Conservation (phyloP, 306 rosid genomes). For the Acmispon strigosus region DNA sequence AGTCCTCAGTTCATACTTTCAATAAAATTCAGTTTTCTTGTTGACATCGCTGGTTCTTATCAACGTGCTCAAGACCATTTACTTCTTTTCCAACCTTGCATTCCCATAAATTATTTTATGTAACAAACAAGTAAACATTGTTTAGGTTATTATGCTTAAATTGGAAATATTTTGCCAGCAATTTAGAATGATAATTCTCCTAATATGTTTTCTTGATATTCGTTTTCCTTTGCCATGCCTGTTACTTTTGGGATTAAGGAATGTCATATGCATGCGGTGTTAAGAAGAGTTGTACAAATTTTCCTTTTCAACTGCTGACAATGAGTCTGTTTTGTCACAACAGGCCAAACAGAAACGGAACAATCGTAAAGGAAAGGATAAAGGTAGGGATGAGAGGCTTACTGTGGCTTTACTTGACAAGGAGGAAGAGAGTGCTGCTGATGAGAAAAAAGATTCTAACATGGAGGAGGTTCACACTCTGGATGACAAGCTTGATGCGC, state of each 20-base stretch:
- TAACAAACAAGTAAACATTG: neutral
- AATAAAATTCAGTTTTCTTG: too few species aligned
- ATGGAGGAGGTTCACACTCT: slow-evolving; percentile 48
- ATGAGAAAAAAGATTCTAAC: slow-evolving; percentile 43
- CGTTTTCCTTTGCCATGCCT: slow-evolving; percentile 3
- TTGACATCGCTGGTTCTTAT: too few species aligned
- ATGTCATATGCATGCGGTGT: neutral
- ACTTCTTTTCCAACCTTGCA: neutral
- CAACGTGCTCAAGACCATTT: neutral
- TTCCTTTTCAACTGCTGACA: slow-evolving; percentile 11
- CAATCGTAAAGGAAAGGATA: slow-evolving; percentile 81
- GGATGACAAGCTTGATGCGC: slow-evolving; percentile 52
- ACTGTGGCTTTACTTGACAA: slow-evolving; percentile 34
- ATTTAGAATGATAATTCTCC: neutral
- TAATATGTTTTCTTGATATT: slow-evolving; percentile 1
- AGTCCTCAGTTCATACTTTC: too few species aligned
- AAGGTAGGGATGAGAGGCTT: slow-evolving; percentile 69
- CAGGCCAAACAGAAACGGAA: slow-evolving; percentile 94
- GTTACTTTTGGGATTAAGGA: neutral
- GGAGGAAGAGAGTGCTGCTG: slow-evolving; percentile 33
- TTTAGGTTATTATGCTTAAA: neutral
- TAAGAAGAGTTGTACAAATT: neutral
- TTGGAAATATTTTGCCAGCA: neutral
- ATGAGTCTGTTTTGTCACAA: slow-evolving; percentile 12
- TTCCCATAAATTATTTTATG: neutral